Conservation (phyloP, 495 filamentous ascomycete genomes). For the Aspergillus taichungensis region DNA sequence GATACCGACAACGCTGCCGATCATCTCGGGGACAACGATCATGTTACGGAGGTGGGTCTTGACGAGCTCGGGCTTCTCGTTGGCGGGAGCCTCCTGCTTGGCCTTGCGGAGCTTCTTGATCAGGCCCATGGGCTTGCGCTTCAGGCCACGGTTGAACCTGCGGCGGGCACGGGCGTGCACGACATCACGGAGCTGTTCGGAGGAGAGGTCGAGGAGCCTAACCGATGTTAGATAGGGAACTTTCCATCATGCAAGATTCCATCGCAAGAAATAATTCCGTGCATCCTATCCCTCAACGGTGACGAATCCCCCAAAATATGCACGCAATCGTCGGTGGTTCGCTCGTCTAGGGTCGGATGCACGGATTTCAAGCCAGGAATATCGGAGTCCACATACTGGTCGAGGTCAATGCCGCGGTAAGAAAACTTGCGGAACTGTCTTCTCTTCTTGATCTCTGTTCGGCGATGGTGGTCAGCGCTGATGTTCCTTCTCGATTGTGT, state of each 20-base stretch:
- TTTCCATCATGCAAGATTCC: conserved; percentile 12
- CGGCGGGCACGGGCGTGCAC: conserved; percentile 97
- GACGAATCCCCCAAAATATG: background rate
- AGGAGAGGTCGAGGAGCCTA: conserved; percentile 95
- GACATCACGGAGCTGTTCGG: conserved; percentile 97
- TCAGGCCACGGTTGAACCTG: conserved; percentile 97
- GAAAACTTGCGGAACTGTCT: conserved; percentile 99
- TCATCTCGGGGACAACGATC: conserved; percentile 99
- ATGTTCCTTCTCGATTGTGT: conserved; percentile 13
- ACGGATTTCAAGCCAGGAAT: conserved; percentile 33
- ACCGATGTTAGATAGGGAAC: conserved; percentile 2
- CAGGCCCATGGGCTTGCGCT: conserved; percentile 99
- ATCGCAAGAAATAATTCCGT: background rate
- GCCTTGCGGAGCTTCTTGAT: conserved; percentile 99
- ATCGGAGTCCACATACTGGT: conserved; percentile 64
- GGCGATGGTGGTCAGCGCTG: conserved; percentile 34
- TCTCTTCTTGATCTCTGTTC: conserved; percentile 93
- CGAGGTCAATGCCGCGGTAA: conserved; percentile 98
- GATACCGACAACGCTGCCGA: conserved; percentile 94
- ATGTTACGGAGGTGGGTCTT: conserved; percentile 99
- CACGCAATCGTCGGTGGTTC: conserved; percentile 32
- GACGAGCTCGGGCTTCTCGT: conserved; percentile 98
- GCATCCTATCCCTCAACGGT: background rate
- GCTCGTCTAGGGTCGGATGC: conserved; percentile 52
- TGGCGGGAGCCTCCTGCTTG: conserved; percentile 99